phyloP scores from a whole-genome alignment of 2,329 filamentous ascomycete species.

The Botrytis porri region DNA sequence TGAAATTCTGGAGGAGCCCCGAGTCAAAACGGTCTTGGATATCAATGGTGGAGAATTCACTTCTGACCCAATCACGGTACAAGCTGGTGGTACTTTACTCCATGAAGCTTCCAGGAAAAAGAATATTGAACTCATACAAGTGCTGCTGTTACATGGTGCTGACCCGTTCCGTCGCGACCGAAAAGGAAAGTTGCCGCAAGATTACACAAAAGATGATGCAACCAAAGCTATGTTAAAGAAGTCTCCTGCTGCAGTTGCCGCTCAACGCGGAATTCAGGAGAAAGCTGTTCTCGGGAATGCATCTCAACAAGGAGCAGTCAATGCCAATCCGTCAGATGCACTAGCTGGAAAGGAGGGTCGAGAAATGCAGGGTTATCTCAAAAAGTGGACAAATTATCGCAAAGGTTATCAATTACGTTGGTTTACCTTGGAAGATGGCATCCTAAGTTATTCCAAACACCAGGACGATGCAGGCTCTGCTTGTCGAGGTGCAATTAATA shows the following conservation, averaged over 20 bases:
- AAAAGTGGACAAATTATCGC: conserved; percentile 99
- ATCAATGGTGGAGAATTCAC: conserved; percentile 89
- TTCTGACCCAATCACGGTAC: conserved; percentile 72
- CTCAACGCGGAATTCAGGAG: conserved; percentile 93
- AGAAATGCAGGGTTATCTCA: conserved; percentile 98
- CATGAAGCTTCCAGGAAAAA: conserved; percentile 90
- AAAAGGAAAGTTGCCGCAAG: conserved; percentile 92
- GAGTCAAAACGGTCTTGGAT: conserved; percentile 82
- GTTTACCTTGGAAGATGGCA: conserved; percentile 97
- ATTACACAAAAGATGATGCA: conserved; percentile 91
- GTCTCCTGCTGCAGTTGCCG: conserved; percentile 89
- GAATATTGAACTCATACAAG: conserved; percentile 83
- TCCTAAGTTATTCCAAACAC: conserved; percentile 98
- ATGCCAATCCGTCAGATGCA: conserved; percentile 55
- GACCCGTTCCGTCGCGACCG: conserved; percentile 94
- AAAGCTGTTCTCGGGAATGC: conserved; percentile 87
- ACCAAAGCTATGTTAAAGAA: conserved; percentile 87
- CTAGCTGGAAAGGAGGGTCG: conserved; percentile 79
- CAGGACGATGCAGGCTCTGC: conserved; percentile 96
- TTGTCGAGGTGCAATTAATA: conserved; percentile 96
- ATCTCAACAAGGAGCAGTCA: conserved; percentile 50
- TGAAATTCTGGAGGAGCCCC: conserved; percentile 75
- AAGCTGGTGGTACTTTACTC: conserved; percentile 84
- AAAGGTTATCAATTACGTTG: conserved; percentile 94
- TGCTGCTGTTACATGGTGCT: conserved; percentile 87